Conservation (phyloP, 306 rosid species). For the Astragalus membranaceus region DNA sequence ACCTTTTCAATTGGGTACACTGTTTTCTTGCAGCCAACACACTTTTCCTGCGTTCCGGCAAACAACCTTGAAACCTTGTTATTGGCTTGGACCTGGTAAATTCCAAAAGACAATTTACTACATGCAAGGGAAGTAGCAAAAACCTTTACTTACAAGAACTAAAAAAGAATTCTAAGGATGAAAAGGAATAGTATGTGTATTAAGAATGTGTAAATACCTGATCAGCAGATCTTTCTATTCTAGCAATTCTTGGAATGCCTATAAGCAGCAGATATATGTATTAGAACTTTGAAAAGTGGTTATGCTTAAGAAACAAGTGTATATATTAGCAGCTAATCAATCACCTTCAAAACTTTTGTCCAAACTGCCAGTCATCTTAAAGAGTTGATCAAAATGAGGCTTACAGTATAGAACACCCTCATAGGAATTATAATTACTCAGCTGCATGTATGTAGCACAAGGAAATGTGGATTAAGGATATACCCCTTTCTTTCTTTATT, state of each 20-base stretch:
- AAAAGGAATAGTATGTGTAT: not conserved
- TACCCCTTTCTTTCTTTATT: too few relatives aligned
- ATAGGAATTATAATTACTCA: constrained; percentile 75
- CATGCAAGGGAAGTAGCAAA: not conserved
- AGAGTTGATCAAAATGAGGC: constrained; percentile 92
- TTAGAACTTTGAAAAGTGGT: not conserved
- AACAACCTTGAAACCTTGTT: constrained; percentile 71
- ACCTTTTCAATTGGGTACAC: constrained; percentile 97
- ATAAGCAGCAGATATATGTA: not conserved
- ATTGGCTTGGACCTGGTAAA: constrained; percentile 49
- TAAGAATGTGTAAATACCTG: constrained; percentile 41
- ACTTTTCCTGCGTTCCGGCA: constrained; percentile 89
- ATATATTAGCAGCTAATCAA: not conserved
- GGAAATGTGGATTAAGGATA: not conserved
- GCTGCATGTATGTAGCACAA: constrained; percentile 39
- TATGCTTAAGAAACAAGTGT: not conserved
- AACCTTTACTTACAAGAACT: not conserved
- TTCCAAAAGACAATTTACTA: constrained; percentile 13
- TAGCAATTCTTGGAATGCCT: constrained; percentile 65
- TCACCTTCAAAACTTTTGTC: constrained; percentile 92
- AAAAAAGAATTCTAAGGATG: not conserved
- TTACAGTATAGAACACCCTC: constrained; percentile 89
- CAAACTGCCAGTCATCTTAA: constrained; percentile 93
- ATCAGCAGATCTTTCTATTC: constrained; percentile 56
- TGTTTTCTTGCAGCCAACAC: constrained; percentile 76